Percentiles rank a stretch among this genome's conserved stretches.
Conservation (phyloP, 768 basidiomycete species). For the Gloeostereum incarnatum region DNA sequence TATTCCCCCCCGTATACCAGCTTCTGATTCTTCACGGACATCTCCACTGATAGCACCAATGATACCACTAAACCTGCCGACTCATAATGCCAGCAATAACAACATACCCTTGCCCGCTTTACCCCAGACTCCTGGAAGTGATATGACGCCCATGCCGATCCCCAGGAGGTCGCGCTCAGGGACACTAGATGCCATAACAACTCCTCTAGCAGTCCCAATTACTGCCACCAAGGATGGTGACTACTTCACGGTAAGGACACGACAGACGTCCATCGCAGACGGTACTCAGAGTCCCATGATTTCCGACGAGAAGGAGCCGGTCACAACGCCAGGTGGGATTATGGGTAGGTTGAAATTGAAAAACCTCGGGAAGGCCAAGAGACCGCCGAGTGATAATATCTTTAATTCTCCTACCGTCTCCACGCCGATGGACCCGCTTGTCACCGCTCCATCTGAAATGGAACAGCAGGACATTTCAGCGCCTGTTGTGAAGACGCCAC, state of each 20-base stretch:
- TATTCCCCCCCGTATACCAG: conserved; percentile 39
- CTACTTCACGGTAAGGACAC: conserved; percentile 40
- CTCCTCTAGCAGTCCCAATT: conserved; percentile 10
- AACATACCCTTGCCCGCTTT: conserved; percentile 22
- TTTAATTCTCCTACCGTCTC: conserved; percentile 18
- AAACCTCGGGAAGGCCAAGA: conserved; percentile 12
- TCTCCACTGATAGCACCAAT: conserved; percentile 54
- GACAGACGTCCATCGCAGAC: conserved; percentile 34
- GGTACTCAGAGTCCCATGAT: conserved; percentile 19
- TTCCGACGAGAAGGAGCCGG: conserved; percentile 15
- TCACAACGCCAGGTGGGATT: conserved; percentile 1
- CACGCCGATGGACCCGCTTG: background rate
- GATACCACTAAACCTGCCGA: conserved; percentile 33
- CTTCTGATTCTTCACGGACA: conserved; percentile 30
- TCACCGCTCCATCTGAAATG: no score
- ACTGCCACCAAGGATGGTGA: conserved; percentile 27
- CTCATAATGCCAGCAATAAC: conserved; percentile 19
- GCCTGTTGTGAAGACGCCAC: conserved; percentile 40
- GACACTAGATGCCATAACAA: conserved; percentile 27
- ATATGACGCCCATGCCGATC: conserved; percentile 21
- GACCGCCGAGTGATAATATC: conserved; percentile 22
- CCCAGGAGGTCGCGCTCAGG: conserved; percentile 27
- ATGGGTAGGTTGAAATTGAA: background rate
- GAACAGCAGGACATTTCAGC: no score
- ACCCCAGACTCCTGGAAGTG: conserved; percentile 32